Base-by-base conservation (phyloP, 768 basidiomycete genomes). In the Macrolepiota fuliginosa region DNA sequence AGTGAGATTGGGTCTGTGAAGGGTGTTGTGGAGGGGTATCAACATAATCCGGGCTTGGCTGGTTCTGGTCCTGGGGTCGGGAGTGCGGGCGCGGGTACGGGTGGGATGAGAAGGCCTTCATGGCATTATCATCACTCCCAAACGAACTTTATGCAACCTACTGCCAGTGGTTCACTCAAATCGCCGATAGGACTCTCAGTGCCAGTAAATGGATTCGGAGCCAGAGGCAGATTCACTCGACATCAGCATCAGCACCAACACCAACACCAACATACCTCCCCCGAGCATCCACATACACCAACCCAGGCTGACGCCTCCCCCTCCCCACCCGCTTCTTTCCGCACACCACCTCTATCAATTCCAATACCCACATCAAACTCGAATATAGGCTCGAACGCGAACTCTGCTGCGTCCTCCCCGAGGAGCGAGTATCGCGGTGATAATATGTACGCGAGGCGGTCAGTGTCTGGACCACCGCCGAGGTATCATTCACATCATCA, bases 1-100 rank as follows among this genome's bases (percentile, higher is more conserved):
- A 84, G 83, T 65, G 89, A 90, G 67, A 80, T 86, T 47, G 81
- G 79, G n/a, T 90, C 90, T 13, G 84, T 88, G 37, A 77, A 77
- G 50, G 90, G 89, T 0, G 88, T 80, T 64, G 84, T 83, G 0
- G 88, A 88, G 68, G 84, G 79, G 9, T 32, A 7, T 32, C 29
- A 32, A 7, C 29, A 32, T 22, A 36, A 37, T 27, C 37, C 19
- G 36, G 53, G 3, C 7, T 32, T 32, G n/a, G 4, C 40, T 42
- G 40, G 40, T 42, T 13, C 3, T 42, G 40, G 40, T 42, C 13
- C 40, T 42, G 40, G 40, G 13, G 40, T n/a, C 11, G 40, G 40
- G 40, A 4, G n/a, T 42, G 40, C 12, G 40, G 40, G 40, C 11
- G 3, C 40, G 40, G 40, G 40, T 42, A n/a, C 40, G 22, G 47